Evolutionary conservation across 2,329 filamentous ascomycete species (phyloP).

Genomic region (Hortaea sp.): DNA sequence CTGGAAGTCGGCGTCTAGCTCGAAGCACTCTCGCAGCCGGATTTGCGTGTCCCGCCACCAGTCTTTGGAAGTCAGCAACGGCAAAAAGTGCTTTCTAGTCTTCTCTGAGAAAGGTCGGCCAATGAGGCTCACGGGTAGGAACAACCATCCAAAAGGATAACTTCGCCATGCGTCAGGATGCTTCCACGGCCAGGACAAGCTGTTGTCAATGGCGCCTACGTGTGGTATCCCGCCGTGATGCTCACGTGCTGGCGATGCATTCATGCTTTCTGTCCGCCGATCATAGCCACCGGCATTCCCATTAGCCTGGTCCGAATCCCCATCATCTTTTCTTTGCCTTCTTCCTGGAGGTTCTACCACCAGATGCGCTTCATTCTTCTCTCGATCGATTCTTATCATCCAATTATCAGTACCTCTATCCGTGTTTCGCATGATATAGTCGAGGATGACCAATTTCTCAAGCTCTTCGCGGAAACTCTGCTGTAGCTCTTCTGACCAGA

Average conservation of each 20-base stretch:
- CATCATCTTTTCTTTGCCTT: conserved; percentile 27
- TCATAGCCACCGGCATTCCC: conserved; percentile 22
- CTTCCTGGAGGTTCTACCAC: conserved; percentile 69
- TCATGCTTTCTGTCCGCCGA: conserved; percentile 68
- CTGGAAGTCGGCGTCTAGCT: conserved; percentile 89
- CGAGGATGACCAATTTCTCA: conserved; percentile 91
- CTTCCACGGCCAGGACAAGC: conserved; percentile 97
- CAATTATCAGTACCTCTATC: conserved; percentile 95
- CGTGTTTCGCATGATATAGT: conserved; percentile 99
- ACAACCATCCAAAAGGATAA: conserved; percentile 98
- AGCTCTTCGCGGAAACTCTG: conserved; percentile 90
- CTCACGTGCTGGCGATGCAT: conserved; percentile 42
- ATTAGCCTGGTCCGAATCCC: conserved; percentile 17
- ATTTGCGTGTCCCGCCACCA: conserved; percentile 97
- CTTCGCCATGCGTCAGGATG: conserved; percentile 86
- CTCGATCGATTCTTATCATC: conserved; percentile 96
- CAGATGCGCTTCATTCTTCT: conserved; percentile 72
- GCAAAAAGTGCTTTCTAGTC: conserved; percentile 90
- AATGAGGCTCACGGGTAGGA: conserved; percentile 90
- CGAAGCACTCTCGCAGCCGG: conserved; percentile 76
- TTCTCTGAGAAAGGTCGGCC: conserved; percentile 92
- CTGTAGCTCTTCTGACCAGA: conserved; percentile 82
- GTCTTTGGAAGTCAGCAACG: conserved; percentile 80
- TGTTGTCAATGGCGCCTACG: conserved; percentile 94
- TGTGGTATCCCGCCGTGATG: conserved; percentile 48